phyloP scores from a whole-genome alignment of 2,329 filamentous ascomycete species.

The Cladophialophora immunda region DNA sequence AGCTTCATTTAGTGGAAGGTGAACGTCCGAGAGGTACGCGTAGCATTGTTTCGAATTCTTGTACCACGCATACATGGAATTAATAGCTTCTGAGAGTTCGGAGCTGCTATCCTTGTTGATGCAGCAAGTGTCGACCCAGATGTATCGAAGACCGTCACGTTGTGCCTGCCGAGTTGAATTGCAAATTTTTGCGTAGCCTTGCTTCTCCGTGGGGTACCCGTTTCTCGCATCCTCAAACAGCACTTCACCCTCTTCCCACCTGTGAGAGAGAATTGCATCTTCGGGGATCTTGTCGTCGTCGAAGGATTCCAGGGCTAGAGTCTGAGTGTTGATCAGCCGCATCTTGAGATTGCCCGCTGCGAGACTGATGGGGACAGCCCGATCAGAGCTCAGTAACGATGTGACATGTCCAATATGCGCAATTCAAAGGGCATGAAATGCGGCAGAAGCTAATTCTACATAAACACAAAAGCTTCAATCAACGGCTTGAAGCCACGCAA shows the following conservation, averaged over 20 bases:
- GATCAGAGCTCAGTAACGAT: background rate
- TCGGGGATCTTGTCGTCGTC: slow-evolving; percentile 10
- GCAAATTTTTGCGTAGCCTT: slow-evolving; percentile 3
- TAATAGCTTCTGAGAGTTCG: slow-evolving; percentile 39
- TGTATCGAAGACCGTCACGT: slow-evolving; percentile 10
- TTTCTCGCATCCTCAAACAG: background rate
- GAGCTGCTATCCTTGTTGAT: slow-evolving; percentile 42
- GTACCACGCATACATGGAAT: slow-evolving; percentile 42
- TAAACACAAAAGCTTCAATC: too few relatives aligned
- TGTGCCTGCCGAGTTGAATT: slow-evolving; percentile 1
- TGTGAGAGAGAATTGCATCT: slow-evolving; percentile 27
- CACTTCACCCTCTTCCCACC: slow-evolving; percentile 32
- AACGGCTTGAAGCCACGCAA: too few relatives aligned
- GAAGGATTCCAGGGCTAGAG: slow-evolving; percentile 2
- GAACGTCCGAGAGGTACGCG: slow-evolving; percentile 35
- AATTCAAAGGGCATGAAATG: too few relatives aligned
- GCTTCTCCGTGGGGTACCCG: background rate
- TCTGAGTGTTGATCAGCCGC: slow-evolving; percentile 15
- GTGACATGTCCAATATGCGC: too few relatives aligned
- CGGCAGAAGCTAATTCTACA: too few relatives aligned
- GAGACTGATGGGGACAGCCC: background rate
- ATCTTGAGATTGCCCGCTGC: background rate
- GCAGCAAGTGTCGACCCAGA: slow-evolving; percentile 34
- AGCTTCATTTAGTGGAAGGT: background rate
- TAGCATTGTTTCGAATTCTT: slow-evolving; percentile 35